Percentiles rank a stretch among this genome's conserved stretches.
These are phyloP conservation scores for Sugiyamaella smithiae DNA, from an alignment of 805 yeast genomes.

Conservation along the genomic window DNA sequence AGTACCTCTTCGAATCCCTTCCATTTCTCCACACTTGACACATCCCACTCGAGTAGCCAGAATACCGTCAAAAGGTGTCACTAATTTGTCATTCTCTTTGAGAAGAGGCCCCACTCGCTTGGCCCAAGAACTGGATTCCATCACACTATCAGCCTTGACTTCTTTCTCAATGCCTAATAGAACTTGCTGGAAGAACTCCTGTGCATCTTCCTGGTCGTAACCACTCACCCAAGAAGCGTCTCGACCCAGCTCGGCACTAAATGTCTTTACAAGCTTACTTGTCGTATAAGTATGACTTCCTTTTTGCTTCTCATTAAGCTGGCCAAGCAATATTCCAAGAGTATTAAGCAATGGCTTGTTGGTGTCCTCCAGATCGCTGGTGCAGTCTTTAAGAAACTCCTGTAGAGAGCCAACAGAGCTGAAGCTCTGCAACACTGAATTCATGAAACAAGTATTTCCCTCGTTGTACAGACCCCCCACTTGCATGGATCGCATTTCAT, in stretches of 20 bases:
- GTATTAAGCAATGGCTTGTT: conserved; percentile 14
- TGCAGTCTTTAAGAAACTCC: conserved; percentile 48
- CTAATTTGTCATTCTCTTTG: conserved; percentile 38
- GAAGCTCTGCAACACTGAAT: conserved; percentile 78
- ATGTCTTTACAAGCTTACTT: conserved; percentile 22
- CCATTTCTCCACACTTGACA: conserved; percentile 85
- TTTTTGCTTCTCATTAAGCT: conserved; percentile 31
- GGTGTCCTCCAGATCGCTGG: conserved; percentile 16
- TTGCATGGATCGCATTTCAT: conserved; percentile 24
- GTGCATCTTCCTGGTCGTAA: conserved; percentile 94
- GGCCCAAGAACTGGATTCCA: conserved; percentile 9
- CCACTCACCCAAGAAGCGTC: conserved; percentile 43
- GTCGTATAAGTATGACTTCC: conserved; percentile 31
- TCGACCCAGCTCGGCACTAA: conserved; percentile 17
- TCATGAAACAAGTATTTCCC: conserved; percentile 95
- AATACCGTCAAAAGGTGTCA: conserved; percentile 91
- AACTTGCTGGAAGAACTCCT: conserved; percentile 79
- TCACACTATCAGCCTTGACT: conserved; percentile 14
- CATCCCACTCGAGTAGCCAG: conserved; percentile 90
- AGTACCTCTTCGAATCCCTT: conserved; percentile 83
- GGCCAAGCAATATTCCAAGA: conserved; percentile 10
- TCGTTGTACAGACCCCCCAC: conserved; percentile 86
- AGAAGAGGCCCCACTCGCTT: not conserved
- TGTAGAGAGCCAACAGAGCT: conserved; percentile 67
- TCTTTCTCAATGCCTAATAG: conserved; percentile 34